These are phyloP conservation scores for Gracilaria gracilis DNA, from an alignment of 23 red algal species.

Conservation along the genomic window DNA sequence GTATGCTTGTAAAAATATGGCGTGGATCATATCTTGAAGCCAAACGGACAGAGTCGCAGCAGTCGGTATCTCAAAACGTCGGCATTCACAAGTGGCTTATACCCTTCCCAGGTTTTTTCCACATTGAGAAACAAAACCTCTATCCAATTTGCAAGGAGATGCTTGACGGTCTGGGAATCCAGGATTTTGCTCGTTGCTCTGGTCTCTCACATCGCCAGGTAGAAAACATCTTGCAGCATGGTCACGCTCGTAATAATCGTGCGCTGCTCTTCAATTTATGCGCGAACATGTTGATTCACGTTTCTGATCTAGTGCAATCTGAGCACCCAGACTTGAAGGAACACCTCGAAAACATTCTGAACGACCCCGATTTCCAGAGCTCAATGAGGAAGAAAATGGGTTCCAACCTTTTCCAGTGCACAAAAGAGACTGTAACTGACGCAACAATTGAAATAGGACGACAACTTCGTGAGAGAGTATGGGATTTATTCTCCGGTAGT, in stretches of 20 bases:
- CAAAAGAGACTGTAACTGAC: no score
- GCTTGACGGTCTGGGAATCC: not conserved
- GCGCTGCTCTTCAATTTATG: slow-evolving; percentile 28
- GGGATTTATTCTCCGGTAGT: no score
- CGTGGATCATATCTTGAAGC: slow-evolving; percentile 10
- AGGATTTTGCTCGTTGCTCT: not conserved
- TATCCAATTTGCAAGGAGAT: slow-evolving; percentile 41
- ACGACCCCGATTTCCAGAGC: no score
- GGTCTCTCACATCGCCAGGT: slow-evolving; percentile 12
- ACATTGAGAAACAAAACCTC: slow-evolving; percentile 30
- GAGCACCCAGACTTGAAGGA: slow-evolving; percentile 21
- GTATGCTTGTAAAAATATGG: slow-evolving; percentile 39
- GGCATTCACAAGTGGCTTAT: slow-evolving; percentile 29
- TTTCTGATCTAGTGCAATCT: not conserved
- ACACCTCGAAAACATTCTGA: no score
- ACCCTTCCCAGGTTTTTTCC: slow-evolving; percentile 38
- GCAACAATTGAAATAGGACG: no score
- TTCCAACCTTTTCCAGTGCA: no score
- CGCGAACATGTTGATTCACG: not conserved
- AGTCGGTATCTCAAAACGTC: not conserved
- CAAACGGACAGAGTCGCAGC: not conserved
- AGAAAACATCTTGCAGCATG: slow-evolving; percentile 16
- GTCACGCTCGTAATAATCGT: slow-evolving; percentile 30
- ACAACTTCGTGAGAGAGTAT: no score
- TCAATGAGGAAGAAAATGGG: no score